Base-by-base conservation (phyloP, 352 stramenopile species). In the Phytophthora pinifolia region DNA sequence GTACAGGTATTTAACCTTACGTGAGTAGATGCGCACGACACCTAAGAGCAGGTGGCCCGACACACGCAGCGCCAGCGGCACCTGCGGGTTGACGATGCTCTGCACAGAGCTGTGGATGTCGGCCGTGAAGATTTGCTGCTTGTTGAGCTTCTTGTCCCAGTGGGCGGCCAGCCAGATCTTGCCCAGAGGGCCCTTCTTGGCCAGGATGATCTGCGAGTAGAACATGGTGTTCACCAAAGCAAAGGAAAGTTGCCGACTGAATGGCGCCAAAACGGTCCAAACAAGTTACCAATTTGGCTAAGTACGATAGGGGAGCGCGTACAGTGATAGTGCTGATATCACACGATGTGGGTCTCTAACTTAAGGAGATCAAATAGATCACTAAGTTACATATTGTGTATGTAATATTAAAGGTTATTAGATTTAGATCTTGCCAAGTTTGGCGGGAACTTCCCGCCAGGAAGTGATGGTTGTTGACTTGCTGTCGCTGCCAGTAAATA, bases 91-190 rank as follows among this genome's bases (percentile, higher is more conserved):
- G 39, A 98, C 85, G 59, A 99, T 99, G 54, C 86, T 96, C 18
- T 98, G 89, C 14, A 99, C 97, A 20, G 94, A 98, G 64, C 77
- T 85, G 58, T 92, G 77, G 72, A 99, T 98, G 74, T 99, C 96
- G 10, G 96, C 98, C 27, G 88, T 85, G 76, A 99, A 99, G 49
- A 99, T 98, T 72, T 99, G 94, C 35, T 96, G 86, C 67, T 98
- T 98, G 60, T 88, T 98, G 25, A 99, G 80, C 79, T 99, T 99
- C 82, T 99, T 99, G 81, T 99, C 97, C 92, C 93, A 99, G 73
- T 99, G 97, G 25, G 97, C 97, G 13, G 97, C 97, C 25, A 99
- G 84, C 94, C 97, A 99, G 48, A 99, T 98, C 76, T 99, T 99
- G 44, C 96, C 97, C 34, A 99, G 75, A 20, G 97, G 96, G 1